A percentile compares a stretch with the other conserved stretches of the same genome.
Evolutionary conservation across 2,329 filamentous ascomycete species (phyloP).

Genomic region (Claviceps citrina): DNA sequence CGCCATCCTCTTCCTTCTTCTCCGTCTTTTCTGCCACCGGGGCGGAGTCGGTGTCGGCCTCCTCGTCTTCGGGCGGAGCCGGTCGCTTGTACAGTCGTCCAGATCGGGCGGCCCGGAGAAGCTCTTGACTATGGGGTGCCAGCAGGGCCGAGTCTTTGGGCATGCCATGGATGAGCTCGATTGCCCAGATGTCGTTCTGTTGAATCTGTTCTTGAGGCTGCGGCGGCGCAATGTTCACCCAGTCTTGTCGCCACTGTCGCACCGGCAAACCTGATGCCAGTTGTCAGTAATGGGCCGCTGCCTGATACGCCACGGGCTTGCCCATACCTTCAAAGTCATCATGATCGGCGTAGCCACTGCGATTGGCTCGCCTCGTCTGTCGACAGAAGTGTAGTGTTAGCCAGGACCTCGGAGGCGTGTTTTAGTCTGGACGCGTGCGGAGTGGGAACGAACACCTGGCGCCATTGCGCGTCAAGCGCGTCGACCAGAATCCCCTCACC

Average conservation of each 20-base stretch:
- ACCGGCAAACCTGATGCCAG: conserved; percentile 59
- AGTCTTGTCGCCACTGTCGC: conserved; percentile 71
- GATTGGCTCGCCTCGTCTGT: conserved; percentile 41
- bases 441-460: conserved; percentile 20
- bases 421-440: background rate
- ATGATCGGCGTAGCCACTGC: conserved; percentile 41
- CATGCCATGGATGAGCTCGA: conserved; percentile 64
- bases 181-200: conserved; percentile 53
- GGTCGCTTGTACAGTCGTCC: conserved; percentile 62
- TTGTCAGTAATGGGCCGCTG: conserved; percentile 9
- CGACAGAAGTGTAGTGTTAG: conserved; percentile 8
- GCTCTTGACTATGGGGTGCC: conserved; percentile 62
- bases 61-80: conserved; percentile 44
- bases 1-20: conserved; percentile 48
- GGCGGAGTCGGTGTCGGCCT: conserved; percentile 32
- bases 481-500: background rate
- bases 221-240: conserved; percentile 52
- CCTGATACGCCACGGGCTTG: background rate
- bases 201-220: conserved; percentile 46
- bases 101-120: conserved; percentile 67
- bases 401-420: conserved; percentile 3
- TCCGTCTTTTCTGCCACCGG: conserved; percentile 33
- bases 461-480: conserved; percentile 19
- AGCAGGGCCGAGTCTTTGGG: conserved; percentile 71
- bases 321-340: conserved; percentile 43